A percentile compares a stretch with the other conserved stretches of the same genome.
phyloP scores from a whole-genome alignment of 179 eudicot species.

The Nepenthes alata region DNA sequence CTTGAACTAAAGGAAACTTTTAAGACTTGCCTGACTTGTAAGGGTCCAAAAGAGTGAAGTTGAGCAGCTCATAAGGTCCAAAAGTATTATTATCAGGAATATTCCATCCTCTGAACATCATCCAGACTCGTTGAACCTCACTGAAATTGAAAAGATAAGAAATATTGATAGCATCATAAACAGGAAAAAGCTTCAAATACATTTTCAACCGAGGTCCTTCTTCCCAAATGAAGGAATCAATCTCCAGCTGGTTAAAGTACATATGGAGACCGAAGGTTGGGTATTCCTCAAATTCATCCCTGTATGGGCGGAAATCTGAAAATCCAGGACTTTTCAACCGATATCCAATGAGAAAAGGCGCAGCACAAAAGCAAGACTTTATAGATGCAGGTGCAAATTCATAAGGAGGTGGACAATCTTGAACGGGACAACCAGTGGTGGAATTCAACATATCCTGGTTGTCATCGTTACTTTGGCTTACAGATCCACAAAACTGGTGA shows the following conservation, averaged over 20 bases:
- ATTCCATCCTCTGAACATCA: slow-evolving; percentile 52
- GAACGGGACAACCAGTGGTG: slow-evolving; percentile 24
- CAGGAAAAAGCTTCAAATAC: slow-evolving; percentile 59
- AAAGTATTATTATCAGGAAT: slow-evolving; percentile 44
- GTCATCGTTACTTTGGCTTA: neutral
- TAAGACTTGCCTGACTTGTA: slow-evolving; percentile 43
- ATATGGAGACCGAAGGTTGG: slow-evolving; percentile 45
- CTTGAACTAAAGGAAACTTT: slow-evolving; percentile 8
- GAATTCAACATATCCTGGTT: slow-evolving; percentile 10
- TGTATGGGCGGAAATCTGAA: slow-evolving; percentile 41
- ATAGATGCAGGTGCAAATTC: slow-evolving; percentile 43
- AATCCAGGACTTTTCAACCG: slow-evolving; percentile 80
- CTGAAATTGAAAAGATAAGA: slow-evolving; percentile 32
- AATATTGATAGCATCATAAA: slow-evolving; percentile 14
- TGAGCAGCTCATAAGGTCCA: slow-evolving; percentile 71
- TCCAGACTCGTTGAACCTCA: slow-evolving; percentile 44
- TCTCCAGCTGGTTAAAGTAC: slow-evolving; percentile 30
- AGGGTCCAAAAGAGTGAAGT: slow-evolving; percentile 48
- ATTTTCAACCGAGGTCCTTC: slow-evolving; percentile 66
- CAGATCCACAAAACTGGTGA: slow-evolving; percentile 14
- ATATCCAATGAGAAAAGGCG: slow-evolving; percentile 50
- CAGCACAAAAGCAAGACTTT: slow-evolving; percentile 62
- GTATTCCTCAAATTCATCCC: slow-evolving; percentile 27
- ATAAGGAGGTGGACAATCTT: slow-evolving; percentile 40
- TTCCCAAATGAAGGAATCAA: slow-evolving; percentile 44